Evolutionary conservation across 352 stramenopile genomes (phyloP), one percentile per base, ranked within the genome.

Genomic region (Phytopythium mirpurense): DNA sequence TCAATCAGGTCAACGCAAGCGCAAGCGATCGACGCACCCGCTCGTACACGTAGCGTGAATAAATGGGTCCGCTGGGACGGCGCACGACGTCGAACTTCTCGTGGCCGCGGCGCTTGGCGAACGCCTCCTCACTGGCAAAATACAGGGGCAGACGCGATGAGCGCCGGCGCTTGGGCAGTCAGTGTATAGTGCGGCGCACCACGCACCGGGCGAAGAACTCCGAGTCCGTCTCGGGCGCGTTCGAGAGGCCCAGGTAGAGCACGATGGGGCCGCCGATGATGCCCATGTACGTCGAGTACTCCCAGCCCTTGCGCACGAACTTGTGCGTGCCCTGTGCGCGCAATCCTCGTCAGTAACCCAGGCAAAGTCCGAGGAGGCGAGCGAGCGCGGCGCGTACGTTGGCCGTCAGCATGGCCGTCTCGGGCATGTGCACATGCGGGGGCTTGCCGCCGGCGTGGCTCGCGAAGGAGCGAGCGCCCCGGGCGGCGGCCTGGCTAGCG

Each of bases 341-440:
- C 12, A 46, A 12, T n/a, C n/a, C n/a, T n/a, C n/a, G n/a, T n/a
- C n/a, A n/a, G n/a, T n/a, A n/a, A n/a, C n/a, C n/a, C n/a, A n/a
- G n/a, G n/a, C n/a, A n/a, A n/a, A n/a, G n/a, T n/a, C n/a, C n/a
- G n/a, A n/a, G n/a, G n/a, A n/a, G n/a, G n/a, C n/a, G n/a, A n/a
- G n/a, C n/a, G n/a, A n/a, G n/a, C n/a, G n/a, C n/a, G n/a, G 2
- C 3, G 75, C 76, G 61, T 67, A 93, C 83, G 61, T 94, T 90
- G 66, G 88, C 90, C 34, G 81, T 92, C 53, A 94, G 59, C 83
- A 94, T 94, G 38, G 83, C 74, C 3, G 81, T 94, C 79, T 94
- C 83, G 1, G 83, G 78, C 79, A 93, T 93, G 62, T 83, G 68
- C 49, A 90, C 69, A 53, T 85, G 76, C 34, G 63, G 40, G 54